A percentile compares a stretch with the other conserved stretches of the same genome.
Evolutionary conservation across 108 stramenopile species (phyloP).

Genomic region (Fistulifera pelliculosa): DNA sequence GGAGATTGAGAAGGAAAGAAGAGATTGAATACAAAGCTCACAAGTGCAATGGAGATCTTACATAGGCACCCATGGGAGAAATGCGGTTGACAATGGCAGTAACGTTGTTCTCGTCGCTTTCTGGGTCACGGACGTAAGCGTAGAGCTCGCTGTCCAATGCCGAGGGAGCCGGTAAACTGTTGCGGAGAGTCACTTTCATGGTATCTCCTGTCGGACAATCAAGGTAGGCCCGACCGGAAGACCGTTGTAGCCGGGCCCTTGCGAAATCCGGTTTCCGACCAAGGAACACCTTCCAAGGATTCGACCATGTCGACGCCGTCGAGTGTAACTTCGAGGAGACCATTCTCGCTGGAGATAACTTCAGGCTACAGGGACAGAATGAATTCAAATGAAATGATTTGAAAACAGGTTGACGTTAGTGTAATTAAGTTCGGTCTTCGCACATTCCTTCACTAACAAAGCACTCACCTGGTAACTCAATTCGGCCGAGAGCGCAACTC

Average conservation of each 20-base stretch:
- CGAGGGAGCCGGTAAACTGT: slow-evolving; percentile 4
- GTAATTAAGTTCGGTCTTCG: no score
- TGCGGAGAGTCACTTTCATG: slow-evolving; percentile 4
- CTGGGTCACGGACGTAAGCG: slow-evolving; percentile 2
- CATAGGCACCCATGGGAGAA: not conserved
- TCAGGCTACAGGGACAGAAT: not conserved
- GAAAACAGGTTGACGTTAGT: no score
- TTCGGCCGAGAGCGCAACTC: no score
- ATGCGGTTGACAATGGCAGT: slow-evolving; percentile 9
- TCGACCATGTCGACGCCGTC: not conserved
- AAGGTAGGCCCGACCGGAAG: not conserved
- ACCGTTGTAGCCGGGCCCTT: slow-evolving; percentile 3
- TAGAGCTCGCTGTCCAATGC: slow-evolving; percentile 3
- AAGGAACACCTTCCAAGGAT: not conserved
- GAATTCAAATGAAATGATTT: no score
- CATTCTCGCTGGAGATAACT: not conserved
- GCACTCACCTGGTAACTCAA: no score
- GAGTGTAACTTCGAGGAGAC: slow-evolving; percentile 1
- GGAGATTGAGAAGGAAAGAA: not conserved
- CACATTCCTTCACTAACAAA: no score
- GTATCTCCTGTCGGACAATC: slow-evolving; percentile 4
- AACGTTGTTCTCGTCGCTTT: slow-evolving; percentile 4
- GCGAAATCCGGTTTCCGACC: not conserved
- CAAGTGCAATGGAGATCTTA: no score
- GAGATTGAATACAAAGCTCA: no score